Base-by-base conservation (phyloP, 441 rosid genomes). In the Pelargonium australe region DNA sequence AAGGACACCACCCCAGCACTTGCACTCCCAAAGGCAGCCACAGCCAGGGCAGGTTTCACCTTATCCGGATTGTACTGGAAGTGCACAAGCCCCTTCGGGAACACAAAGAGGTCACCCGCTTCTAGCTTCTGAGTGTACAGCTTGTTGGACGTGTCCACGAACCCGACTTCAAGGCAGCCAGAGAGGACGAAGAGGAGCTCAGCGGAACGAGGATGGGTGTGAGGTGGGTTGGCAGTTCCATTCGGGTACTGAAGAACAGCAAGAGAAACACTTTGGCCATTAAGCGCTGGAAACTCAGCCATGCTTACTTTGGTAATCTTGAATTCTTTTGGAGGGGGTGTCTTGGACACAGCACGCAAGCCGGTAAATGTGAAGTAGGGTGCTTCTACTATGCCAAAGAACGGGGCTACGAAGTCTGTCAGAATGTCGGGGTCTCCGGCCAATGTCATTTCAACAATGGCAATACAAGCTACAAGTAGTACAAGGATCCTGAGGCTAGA, bases 61-160 rank as follows among this genome's bases (percentile, higher is more conserved):
- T 68, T 55, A 3, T 68, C 77, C 5, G 19, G 9, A 41, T 83
- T 83, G 49, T 10, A 73, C 71, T 83, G 80, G 57, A 16, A 79
- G 57, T 81, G 86, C 31, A 79, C 78, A 11, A 79, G 69, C 44
- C 85, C 86, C 58, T 79, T 83, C 0, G 84, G 83, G 20, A 81
- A 81, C 66, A 80, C 66, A 64, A 82, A 79, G 62, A 77, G 41
- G 77, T 79, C 84, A 0, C 83, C 83, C 0, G 62, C 53, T 65
- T 81, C 62, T 16, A 83, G 73, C 6, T 58, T 79, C 65, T 75
- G 83, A 0, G 77, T 72, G 44, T 58, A 83, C 2, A 83, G 77
- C 77, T 75, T 77, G 70, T 70, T 66, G 13, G 75, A 44, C 1
- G 81, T 77, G 79, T 81, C 84, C 6, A 83, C 76, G 10, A 83